Evolutionary conservation across 768 basidiomycete species (phyloP), one percentile per base, ranked within the genome.

Genomic region (Mycena polygramma): DNA sequence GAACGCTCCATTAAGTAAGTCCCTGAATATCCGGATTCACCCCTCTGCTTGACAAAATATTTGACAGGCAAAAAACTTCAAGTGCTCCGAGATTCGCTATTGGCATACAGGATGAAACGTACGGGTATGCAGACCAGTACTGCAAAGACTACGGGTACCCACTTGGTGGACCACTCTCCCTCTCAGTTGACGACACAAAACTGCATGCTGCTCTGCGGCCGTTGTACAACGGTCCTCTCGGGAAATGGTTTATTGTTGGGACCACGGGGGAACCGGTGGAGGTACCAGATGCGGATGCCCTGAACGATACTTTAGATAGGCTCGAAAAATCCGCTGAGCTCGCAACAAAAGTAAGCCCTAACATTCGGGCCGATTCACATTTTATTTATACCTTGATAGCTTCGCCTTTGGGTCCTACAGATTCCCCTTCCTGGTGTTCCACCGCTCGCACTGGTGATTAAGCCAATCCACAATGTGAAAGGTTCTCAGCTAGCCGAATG

Each of bases 161-260:
- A 13, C 48, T 0, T 14, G 55, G 57, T 7, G 76, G 71, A 0
- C 77, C 77, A 0, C 43, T 78, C 20, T 75, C 68, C 4, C 65
- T 80, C 0, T 69, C 71, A 39, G 79, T 75, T n/a, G 80, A 81
- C 39, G 80, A 81, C 52, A 79, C 80, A 0, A 80, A 81, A 59
- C 70, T 81, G 0, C 54, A 49, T 37, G 39, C 77, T 0, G 68
- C 68, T 2, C 69, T 75, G 11, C 70, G 73, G 0, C 63, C 75
- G 0, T 74, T 71, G 39, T 78, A 55, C 15, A 74, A 78, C 49
- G 22, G 26, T 0, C 24, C 46, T 0, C 30, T 59, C 0, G 20
- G 74, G 4, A 49, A 52, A 1, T 72, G 71, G 51, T 79, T 71
- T 49, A 61, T 80, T 19, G 59, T 80, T n/a, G 77, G 78, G 1